Conservation (phyloP, 2,329 filamentous ascomycete genomes). For the Dryadomyces sulphureus region DNA sequence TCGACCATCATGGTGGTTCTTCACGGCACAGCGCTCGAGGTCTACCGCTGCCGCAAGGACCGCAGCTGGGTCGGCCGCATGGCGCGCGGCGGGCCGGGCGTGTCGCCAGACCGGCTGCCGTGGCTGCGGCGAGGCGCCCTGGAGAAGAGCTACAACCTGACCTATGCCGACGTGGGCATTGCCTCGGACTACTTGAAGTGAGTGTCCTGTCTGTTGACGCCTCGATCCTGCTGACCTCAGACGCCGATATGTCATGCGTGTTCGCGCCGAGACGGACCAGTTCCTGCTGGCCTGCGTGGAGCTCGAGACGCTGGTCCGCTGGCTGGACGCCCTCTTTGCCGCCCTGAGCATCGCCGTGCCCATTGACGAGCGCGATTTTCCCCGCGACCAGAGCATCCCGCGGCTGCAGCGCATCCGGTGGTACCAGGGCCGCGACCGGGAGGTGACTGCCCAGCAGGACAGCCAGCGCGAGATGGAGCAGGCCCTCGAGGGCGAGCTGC, state of each 20-base stretch:
- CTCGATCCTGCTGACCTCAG: conserved; percentile 16
- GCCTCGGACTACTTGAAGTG: conserved; percentile 59
- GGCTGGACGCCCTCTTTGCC: conserved; percentile 56
- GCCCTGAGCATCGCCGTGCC: conserved; percentile 57
- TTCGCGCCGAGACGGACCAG: conserved; percentile 60
- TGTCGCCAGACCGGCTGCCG: conserved; percentile 33
- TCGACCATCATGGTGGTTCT: conserved; percentile 46
- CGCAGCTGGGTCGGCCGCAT: conserved; percentile 31
- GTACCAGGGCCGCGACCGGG: conserved; percentile 23
- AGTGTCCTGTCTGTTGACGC: conserved; percentile 15
- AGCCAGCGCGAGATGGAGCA: background rate
- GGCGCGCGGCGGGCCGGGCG: conserved; percentile 29
- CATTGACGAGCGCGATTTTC: conserved; percentile 54
- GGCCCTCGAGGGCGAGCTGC: background rate
- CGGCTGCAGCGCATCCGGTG: conserved; percentile 38
- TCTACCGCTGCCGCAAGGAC: conserved; percentile 49
- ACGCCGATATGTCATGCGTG: conserved; percentile 51
- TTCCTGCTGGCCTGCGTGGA: conserved; percentile 53
- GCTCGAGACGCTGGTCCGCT: conserved; percentile 49
- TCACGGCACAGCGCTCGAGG: conserved; percentile 51
- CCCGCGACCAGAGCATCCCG: conserved; percentile 46
- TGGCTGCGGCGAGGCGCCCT: conserved; percentile 40
- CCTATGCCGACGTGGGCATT: conserved; percentile 62
- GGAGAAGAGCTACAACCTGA: conserved; percentile 53
- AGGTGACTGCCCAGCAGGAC: background rate